Evolutionary conservation across 306 rosid species (phyloP).

Genomic region (Dalbergia oliveri): DNA sequence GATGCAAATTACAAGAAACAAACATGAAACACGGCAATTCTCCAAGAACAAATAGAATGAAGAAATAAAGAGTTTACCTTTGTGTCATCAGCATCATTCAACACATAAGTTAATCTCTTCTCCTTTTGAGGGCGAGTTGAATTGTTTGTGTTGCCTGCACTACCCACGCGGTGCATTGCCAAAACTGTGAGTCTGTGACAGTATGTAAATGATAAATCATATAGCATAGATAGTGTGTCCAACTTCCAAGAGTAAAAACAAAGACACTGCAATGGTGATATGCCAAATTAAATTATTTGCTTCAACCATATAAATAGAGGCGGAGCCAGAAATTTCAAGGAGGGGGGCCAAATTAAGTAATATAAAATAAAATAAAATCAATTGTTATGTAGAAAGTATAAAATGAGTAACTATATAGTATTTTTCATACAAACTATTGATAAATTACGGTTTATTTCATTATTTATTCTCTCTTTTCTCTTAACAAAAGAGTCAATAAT

Average conservation of each 20-base stretch:
- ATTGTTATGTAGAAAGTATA: no score
- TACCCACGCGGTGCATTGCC: constrained; percentile 98
- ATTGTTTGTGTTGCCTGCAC: constrained; percentile 85
- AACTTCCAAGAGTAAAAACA: not conserved
- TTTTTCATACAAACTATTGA: no score
- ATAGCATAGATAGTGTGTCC: constrained; percentile 19
- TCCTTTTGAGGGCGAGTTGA: constrained; percentile 94
- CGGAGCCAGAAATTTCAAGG: no score
- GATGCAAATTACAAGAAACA: constrained; percentile 35
- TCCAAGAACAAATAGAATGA: constrained; percentile 20
- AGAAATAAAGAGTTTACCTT: constrained; percentile 64
- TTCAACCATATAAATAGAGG: no score
- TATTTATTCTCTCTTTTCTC: no score
- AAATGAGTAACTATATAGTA: no score
- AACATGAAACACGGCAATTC: constrained; percentile 7
- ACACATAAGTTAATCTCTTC: constrained; percentile 90
- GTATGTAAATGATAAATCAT: constrained; percentile 38
- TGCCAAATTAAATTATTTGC: constrained; percentile 8
- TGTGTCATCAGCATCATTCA: constrained; percentile 80
- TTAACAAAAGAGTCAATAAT: no score
- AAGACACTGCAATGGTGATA: not conserved
- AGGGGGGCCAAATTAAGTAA: no score
- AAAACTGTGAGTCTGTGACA: constrained; percentile 59
- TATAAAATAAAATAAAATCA: no score
- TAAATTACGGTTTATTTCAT: no score